These are phyloP conservation scores for Penicillium hesseltinei DNA, from an alignment of 2,329 filamentous ascomycete genomes.

Conservation along the genomic window DNA sequence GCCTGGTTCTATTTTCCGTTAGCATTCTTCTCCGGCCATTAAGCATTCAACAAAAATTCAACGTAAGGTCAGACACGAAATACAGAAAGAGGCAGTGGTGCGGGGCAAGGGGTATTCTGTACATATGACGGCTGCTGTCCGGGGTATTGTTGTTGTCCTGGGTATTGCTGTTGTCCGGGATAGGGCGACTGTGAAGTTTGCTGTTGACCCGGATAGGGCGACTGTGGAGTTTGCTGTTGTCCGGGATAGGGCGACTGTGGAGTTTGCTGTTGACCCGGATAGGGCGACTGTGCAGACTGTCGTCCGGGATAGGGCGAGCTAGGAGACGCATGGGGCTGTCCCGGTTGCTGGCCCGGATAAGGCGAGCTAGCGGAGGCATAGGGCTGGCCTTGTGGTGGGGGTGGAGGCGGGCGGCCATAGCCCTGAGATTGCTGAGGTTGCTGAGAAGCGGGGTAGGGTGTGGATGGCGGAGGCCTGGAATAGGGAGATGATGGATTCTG, in stretches of 20 bases:
- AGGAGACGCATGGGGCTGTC: slow-evolving; percentile 14
- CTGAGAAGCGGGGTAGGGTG: slow-evolving; percentile 26
- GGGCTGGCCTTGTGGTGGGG: slow-evolving; percentile 39
- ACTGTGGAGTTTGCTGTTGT: slow-evolving; percentile 6
- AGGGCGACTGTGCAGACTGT: slow-evolving; percentile 12
- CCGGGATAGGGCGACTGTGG: slow-evolving; percentile 8
- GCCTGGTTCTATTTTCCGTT: slow-evolving; percentile 16
- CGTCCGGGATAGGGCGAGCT: slow-evolving; percentile 28
- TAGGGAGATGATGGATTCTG: slow-evolving; percentile 35
- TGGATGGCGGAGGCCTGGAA: slow-evolving; percentile 28
- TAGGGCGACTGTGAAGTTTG: not conserved
- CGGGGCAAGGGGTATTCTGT: slow-evolving; percentile 20
- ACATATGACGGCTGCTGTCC: slow-evolving; percentile 25
- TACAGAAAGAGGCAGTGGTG: slow-evolving; percentile 4
- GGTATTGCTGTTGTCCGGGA: slow-evolving; percentile 15
- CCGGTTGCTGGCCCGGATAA: slow-evolving; percentile 13
- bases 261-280: slow-evolving; percentile 31
- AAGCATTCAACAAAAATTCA: not conserved
- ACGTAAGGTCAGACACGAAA: not conserved
- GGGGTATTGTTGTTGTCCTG: slow-evolving; percentile 10
- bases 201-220: slow-evolving; percentile 33
- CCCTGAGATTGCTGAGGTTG: slow-evolving; percentile 22
- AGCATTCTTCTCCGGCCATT: slow-evolving; percentile 5
- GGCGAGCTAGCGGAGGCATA: slow-evolving; percentile 34
- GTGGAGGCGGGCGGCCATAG: slow-evolving; percentile 45